Percentiles rank a stretch among this genome's conserved stretches.
Evolutionary conservation across 1,139 yeast genomes (phyloP).

Genomic region (Nadsonia commutata): DNA sequence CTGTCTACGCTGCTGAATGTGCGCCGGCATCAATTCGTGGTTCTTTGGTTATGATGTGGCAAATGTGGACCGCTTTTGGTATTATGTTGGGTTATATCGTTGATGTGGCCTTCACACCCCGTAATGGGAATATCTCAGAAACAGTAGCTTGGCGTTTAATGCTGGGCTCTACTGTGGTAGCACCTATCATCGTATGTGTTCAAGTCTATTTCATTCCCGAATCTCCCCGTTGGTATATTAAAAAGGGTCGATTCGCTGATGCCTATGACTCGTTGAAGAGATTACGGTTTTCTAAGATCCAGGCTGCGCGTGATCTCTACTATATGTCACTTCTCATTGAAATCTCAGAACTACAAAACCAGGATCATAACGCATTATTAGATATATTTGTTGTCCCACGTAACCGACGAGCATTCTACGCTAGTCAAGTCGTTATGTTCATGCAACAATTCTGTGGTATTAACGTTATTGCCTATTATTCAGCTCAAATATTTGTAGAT

Average conservation of each 20-base stretch:
- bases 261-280: constrained; percentile 38
- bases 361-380: constrained; percentile 21
- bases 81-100: constrained; percentile 70
- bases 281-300: constrained; percentile 38
- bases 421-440: constrained; percentile 71
- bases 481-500: constrained; percentile 55
- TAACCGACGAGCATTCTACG: constrained; percentile 70
- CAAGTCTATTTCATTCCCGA: constrained; percentile 66
- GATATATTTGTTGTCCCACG: constrained; percentile 55
- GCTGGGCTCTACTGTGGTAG: constrained; percentile 66
- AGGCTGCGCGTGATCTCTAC: constrained; percentile 66
- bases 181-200: constrained; percentile 50
- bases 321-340: constrained; percentile 52
- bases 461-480: constrained; percentile 58
- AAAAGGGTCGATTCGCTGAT: constrained; percentile 42
- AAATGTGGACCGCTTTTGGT: constrained; percentile 77
- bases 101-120: constrained; percentile 42
- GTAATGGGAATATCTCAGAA: constrained; percentile 29
- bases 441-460: constrained; percentile 92
- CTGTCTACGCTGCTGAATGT: constrained; percentile 71
- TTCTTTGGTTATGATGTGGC: constrained; percentile 78
- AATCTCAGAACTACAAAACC: constrained; percentile 47
- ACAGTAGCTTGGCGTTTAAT: constrained; percentile 68
- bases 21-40: constrained; percentile 68
- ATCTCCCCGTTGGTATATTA: constrained; percentile 71